A percentile compares a stretch with the other conserved stretches of the same genome.
Evolutionary conservation across 305 asterid genomes (phyloP).

Genomic region (Andrographis paniculata): DNA sequence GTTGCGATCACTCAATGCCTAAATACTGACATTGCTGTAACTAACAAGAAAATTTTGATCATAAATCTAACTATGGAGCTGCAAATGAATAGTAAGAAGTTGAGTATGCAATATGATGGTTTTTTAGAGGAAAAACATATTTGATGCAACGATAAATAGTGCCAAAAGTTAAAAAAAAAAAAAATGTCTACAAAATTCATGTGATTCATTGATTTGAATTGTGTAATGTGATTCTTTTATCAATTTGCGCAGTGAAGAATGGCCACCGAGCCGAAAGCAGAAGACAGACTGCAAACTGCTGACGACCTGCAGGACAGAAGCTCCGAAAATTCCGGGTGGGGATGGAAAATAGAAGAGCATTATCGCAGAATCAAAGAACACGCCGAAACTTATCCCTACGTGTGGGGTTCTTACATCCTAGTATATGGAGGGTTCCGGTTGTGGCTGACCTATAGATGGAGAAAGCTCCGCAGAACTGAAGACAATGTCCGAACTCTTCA

Average conservation of each 20-base stretch:
- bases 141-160: too few relatives aligned
- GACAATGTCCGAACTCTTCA: slow-evolving; percentile 58
- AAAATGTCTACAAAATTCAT: too few relatives aligned
- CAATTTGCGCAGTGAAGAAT: too few relatives aligned
- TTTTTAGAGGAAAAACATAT: too few relatives aligned
- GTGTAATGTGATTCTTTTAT: too few relatives aligned
- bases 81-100: too few relatives aligned
- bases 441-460: slow-evolving; percentile 63
- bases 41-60: slow-evolving; percentile 46
- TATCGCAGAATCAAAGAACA: slow-evolving; percentile 40
- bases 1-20: slow-evolving; percentile 80
- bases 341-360: slow-evolving; percentile 28
- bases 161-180: too few relatives aligned
- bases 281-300: slow-evolving; percentile 19
- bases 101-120: too few relatives aligned
- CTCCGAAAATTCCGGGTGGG: slow-evolving; percentile 25
- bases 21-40: slow-evolving; percentile 55
- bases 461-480: slow-evolving; percentile 62
- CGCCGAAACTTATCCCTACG: slow-evolving; percentile 67
- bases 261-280: too few relatives aligned
- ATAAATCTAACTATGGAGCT: slow-evolving; percentile 22
- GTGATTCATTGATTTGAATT: too few relatives aligned
- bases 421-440: slow-evolving; percentile 58
- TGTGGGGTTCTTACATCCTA: slow-evolving; percentile 62
- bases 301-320: slow-evolving; percentile 26